phyloP scores from a whole-genome alignment of 2,329 filamentous ascomycete genomes.

The Westerdykella ornata region DNA sequence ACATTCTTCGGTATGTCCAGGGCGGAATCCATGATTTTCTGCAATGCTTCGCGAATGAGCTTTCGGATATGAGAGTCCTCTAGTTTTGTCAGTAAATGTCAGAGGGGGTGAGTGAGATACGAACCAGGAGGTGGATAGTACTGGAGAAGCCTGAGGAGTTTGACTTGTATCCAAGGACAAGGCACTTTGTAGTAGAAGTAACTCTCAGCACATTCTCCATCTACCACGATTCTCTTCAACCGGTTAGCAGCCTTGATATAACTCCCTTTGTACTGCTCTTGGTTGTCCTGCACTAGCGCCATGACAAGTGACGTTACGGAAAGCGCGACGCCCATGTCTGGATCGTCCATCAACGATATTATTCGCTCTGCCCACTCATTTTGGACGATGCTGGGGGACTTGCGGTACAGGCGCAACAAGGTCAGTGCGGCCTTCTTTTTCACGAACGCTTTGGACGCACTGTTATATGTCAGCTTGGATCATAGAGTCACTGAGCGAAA shows the following conservation, averaged over 20 bases:
- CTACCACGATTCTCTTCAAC: conserved; percentile 82
- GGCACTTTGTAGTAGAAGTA: conserved; percentile 99
- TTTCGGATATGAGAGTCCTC: conserved; percentile 89
- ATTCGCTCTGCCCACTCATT: conserved; percentile 97
- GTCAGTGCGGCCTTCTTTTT: conserved; percentile 99
- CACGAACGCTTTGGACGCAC: conserved; percentile 88
- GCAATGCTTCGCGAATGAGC: conserved; percentile 84
- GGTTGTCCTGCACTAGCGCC: conserved; percentile 85
- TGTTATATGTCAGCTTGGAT: conserved; percentile 30
- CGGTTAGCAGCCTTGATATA: conserved; percentile 90
- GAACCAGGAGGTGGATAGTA: conserved; percentile 91
- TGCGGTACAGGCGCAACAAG: conserved; percentile 85
- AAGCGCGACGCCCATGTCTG: conserved; percentile 85
- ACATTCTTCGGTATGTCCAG: conserved; percentile 97
- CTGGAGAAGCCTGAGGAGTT: conserved; percentile 82
- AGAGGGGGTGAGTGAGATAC: conserved; percentile 2
- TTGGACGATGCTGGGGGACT: conserved; percentile 87
- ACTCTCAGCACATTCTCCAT: conserved; percentile 80
- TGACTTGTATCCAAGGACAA: conserved; percentile 96
- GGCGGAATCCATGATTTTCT: conserved; percentile 83
- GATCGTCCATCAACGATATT: conserved; percentile 97
- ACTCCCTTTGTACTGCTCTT: conserved; percentile 88
- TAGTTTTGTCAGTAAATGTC: conserved; percentile 35
- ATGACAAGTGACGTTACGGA: conserved; percentile 95
- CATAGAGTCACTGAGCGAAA: background rate